These are phyloP conservation scores for Geotrichum macrosporum DNA, from an alignment of 1,139 yeast genomes.

Conservation along the genomic window DNA sequence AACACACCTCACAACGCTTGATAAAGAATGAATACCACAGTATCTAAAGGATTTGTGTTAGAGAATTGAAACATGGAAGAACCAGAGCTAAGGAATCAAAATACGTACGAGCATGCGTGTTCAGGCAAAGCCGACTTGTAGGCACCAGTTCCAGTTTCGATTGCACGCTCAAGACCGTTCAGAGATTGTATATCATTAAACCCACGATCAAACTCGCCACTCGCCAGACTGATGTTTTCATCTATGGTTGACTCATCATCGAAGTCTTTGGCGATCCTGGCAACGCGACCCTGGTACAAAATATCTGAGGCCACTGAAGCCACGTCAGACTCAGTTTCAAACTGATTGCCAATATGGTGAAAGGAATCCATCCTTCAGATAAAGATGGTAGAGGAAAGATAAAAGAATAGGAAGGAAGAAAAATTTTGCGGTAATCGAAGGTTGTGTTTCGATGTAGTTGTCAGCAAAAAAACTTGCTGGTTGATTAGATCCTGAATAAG, in stretches of 20 bases:
- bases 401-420: background rate
- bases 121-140: slow-evolving; percentile 29
- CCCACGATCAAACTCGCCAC: slow-evolving; percentile 24
- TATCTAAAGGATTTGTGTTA: too few relatives aligned
- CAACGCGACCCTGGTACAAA: slow-evolving; percentile 29
- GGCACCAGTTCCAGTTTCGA: slow-evolving; percentile 15
- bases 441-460: background rate
- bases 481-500: background rate
- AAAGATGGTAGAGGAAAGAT: background rate
- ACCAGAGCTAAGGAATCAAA: background rate
- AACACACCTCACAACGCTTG: slow-evolving; percentile 70
- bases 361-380: slow-evolving; percentile 28
- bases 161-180: slow-evolving; percentile 14
- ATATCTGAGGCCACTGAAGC: slow-evolving; percentile 34
- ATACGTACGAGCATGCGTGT: slow-evolving; percentile 36
- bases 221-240: slow-evolving; percentile 29
- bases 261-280: slow-evolving; percentile 5
- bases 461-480: background rate
- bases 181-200: slow-evolving; percentile 26
- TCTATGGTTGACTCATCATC: slow-evolving; percentile 27
- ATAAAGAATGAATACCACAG: slow-evolving; percentile 68
- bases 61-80: background rate
- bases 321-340: slow-evolving; percentile 29
- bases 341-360: slow-evolving; percentile 30
- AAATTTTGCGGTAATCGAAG: too few relatives aligned